Evolutionary conservation across 176 grass and related monocot species (phyloP).

Genomic region (Eleusine coracana): DNA sequence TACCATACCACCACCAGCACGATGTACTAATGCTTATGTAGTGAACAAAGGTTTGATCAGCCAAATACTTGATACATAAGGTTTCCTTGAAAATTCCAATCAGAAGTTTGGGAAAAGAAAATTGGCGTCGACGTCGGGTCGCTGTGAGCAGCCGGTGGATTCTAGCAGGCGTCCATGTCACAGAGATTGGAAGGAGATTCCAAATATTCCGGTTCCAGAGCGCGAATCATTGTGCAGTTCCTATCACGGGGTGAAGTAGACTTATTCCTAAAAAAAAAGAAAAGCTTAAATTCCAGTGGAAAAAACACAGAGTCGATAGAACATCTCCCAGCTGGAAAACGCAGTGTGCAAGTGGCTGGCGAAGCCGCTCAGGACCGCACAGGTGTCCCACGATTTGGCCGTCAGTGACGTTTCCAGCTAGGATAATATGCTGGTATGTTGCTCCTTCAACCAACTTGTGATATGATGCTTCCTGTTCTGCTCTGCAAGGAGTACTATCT

Average conservation of each 20-base stretch:
- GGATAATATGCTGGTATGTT: no score
- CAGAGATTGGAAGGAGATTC: slow-evolving; percentile 18
- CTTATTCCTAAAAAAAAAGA: no score
- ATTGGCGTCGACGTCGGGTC: not conserved
- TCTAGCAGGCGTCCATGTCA: slow-evolving; percentile 27
- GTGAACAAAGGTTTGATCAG: not conserved
- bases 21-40: not conserved
- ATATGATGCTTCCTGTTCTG: not conserved
- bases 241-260: no score
- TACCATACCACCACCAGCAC: no score
- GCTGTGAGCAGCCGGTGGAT: slow-evolving; percentile 4
- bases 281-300: no score
- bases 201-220: not conserved
- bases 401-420: not conserved
- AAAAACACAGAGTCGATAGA: not conserved
- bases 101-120: not conserved
- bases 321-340: not conserved
- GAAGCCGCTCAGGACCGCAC: not conserved
- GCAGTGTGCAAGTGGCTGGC: not conserved
- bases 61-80: not conserved
- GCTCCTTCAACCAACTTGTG: not conserved
- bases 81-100: not conserved
- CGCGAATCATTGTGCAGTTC: not conserved
- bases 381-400: slow-evolving; percentile 12
- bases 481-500: not conserved